Base-by-base conservation (phyloP, 129 eudicot genomes). In the Erigeron canadensis region DNA sequence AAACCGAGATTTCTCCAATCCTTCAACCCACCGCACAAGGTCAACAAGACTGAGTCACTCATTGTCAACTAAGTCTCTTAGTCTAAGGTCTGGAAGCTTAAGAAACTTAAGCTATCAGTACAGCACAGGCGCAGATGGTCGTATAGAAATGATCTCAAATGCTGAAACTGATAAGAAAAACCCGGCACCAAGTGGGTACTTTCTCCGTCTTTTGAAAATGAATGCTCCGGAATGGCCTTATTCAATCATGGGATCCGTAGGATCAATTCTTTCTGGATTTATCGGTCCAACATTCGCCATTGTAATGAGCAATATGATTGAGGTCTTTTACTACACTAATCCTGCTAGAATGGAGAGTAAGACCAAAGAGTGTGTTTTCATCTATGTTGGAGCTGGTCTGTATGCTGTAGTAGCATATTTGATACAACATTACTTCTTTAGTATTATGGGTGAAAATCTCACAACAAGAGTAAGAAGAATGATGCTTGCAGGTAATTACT, bases 181-280 rank as follows among this genome's bases (percentile, higher is more conserved):
- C 67, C 95, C 87, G 1, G 98, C 98, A 5, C 98, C 98, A 13
- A 75, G 81, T 5, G 85, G 85, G 11, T 93, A 93, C 50, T 93
- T 93, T 70, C 80, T 81, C 68, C 81, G 98, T 21, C 88, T 93
- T 74, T 81, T 93, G 18, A 93, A 89, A 59, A 67, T 93, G 45
- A 93, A 93, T 58, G 88, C 98, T 19, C 98, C 98, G 2, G 98
- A 93, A 72, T 93, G 98, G 98, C 95, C 96, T 51, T 93, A 93
- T 67, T 89, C 96, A 4, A 84, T 93, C 58, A 87, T 87, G 95
- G 98, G 98, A 28, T 96, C 98, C 44, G 84, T 87, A 0, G 98
- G 98, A 46, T 93, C 98, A 0, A 75, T 93, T 57, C 92, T 93
- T 48, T 87, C 98, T 0, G 98, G 98, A 17, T 93, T 93, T 51